Evolutionary conservation across 1,284 basidiomycete genomes (phyloP).

Genomic region (Ceratobasidium sp.): DNA sequence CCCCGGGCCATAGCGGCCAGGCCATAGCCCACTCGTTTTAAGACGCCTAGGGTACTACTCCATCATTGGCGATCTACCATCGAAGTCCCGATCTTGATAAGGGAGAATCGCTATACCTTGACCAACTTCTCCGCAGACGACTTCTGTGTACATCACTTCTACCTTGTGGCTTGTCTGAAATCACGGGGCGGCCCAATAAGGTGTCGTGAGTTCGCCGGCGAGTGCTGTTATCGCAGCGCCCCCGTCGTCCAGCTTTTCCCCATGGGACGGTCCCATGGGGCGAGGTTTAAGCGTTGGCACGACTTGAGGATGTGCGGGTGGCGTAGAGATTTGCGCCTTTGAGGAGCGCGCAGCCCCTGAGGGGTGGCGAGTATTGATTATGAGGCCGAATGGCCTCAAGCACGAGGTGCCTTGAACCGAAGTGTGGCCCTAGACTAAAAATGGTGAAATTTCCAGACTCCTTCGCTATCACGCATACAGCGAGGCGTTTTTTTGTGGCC

Average conservation of each 20-base stretch:
- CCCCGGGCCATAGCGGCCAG: neutral
- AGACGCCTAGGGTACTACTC: neutral
- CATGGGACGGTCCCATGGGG: neutral
- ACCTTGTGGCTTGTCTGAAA: neutral
- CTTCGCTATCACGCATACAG: too few species aligned
- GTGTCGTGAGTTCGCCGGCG: neutral
- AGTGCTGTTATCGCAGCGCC: neutral
- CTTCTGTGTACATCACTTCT: constrained; percentile 2
- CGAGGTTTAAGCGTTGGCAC: neutral
- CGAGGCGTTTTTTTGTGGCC: too few species aligned
- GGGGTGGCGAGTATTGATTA: neutral
- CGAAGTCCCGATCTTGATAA: constrained; percentile 5
- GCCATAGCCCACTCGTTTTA: neutral
- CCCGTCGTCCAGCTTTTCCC: constrained; percentile 1
- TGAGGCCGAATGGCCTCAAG: neutral
- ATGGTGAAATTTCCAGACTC: too few species aligned
- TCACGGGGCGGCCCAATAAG: neutral
- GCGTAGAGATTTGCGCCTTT: neutral
- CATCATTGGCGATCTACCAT: neutral
- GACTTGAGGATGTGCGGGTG: neutral
- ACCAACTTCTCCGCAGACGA: too few species aligned
- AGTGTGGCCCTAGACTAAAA: too few species aligned
- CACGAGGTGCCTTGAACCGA: too few species aligned
- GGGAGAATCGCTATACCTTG: neutral
- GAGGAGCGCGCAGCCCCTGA: neutral